Base-by-base conservation (phyloP, 176 grass and related monocot genomes). In the Chrysopogon serrulatus region DNA sequence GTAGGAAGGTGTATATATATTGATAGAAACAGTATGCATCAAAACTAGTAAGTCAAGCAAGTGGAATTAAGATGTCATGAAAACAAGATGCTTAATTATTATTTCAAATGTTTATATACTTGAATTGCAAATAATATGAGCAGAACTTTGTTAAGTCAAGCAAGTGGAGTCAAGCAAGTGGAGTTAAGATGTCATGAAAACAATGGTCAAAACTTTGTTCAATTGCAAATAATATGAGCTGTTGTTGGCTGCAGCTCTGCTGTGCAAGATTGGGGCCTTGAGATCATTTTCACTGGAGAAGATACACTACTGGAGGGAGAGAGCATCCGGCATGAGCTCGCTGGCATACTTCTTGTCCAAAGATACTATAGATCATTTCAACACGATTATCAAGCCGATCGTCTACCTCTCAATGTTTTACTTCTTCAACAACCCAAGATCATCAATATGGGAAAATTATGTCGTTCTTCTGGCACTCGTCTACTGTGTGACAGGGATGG, bases 361-460 rank as follows among this genome's bases (percentile, higher is more conserved):
- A 81, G 94, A 97, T 66, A 97, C 94, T 0, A 86, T 94, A 12
- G 94, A 94, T 47, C 94, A 97, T 84, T 97, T 97, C 78, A 97
- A 94, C 82, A 94, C 94, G 7, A 85, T 97, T 3, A 68, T 97
- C 68, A 97, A 97, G 82, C 94, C 94, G 5, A 89, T 97, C 2
- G 94, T 94, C 32, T 97, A 97, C 86, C 89, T 97, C 10, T 97
- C 91, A 60, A 97, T 97, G 91, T 97, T 97, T 82, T 97, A 97
- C 84, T 97, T 97, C 87, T 97, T 97, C 74, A 97, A 97, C 84
- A 94, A 97, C 15, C 94, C 94, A 1, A 83, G 94, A n/a, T 97
- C 94, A 30, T 93, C 94, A 14, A 92, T 97, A 57, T 85, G 86
- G 63, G 91, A 90, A 16, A 97, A 97, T 81, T 97, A 97, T 15